Conservation (phyloP, 257 asterid species). For the Anisodus tanguticus region DNA sequence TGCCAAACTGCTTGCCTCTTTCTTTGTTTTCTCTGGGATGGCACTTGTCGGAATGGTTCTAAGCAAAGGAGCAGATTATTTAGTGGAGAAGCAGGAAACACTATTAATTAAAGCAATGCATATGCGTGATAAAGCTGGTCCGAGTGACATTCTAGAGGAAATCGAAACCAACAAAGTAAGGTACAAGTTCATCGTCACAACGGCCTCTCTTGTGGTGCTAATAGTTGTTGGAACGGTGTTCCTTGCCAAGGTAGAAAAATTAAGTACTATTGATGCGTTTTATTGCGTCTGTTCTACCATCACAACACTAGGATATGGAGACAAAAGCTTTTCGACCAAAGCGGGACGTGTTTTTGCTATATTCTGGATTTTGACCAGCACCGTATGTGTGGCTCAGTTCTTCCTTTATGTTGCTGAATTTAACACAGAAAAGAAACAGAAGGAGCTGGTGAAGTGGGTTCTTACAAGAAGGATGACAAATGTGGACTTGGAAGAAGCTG, state of each 20-base stretch:
- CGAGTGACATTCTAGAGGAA: conserved; percentile 56
- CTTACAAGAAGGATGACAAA: conserved; percentile 70
- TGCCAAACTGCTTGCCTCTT: conserved; percentile 83
- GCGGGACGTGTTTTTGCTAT: conserved; percentile 86
- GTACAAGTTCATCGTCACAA: conserved; percentile 56
- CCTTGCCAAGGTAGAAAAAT: conserved; percentile 61
- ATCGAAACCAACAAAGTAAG: conserved; percentile 60
- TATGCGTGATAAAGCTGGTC: conserved; percentile 46
- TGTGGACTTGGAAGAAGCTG: conserved; percentile 88
- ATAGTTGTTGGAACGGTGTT: conserved; percentile 58
- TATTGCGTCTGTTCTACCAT: conserved; percentile 88
- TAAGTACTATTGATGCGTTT: conserved; percentile 69
- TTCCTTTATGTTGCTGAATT: conserved; percentile 76
- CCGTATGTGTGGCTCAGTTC: conserved; percentile 78
- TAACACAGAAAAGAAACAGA: conserved; percentile 72
- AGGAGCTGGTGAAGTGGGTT: conserved; percentile 59
- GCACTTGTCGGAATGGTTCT: conserved; percentile 61
- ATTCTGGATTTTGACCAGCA: conserved; percentile 81
- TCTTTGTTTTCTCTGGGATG: conserved; percentile 93
- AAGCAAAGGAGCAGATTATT: conserved; percentile 84
- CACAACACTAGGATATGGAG: conserved; percentile 95
- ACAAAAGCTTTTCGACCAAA: conserved; percentile 81
- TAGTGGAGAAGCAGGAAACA: conserved; percentile 79
- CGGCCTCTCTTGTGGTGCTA: conserved; percentile 52
- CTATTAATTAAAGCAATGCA: conserved; percentile 69